Conservation (phyloP, 208 protist species). For the Naegleria fowleri region DNA sequence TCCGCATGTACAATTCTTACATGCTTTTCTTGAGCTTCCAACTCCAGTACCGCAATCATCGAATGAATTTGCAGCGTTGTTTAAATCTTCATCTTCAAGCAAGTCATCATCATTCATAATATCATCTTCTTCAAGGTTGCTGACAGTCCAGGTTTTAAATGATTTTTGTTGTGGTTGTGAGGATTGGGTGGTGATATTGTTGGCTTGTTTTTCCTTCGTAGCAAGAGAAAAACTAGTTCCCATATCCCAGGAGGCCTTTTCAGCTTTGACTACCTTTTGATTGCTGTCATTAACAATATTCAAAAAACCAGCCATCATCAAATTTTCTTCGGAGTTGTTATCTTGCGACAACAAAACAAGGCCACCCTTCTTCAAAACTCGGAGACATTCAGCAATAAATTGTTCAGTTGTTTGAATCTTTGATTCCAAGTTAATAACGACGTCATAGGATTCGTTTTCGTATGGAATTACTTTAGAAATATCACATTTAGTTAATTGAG, state of each 20-base stretch:
- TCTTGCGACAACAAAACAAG: not conserved
- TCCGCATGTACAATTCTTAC: slow-evolving; percentile 32
- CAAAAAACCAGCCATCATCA: not conserved
- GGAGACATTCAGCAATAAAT: not conserved
- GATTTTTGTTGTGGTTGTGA: not conserved
- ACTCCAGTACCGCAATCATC: slow-evolving; percentile 15
- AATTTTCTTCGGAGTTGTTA: not conserved
- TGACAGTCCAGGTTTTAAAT: not conserved
- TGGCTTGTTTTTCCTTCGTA: not conserved
- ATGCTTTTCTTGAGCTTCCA: not conserved
- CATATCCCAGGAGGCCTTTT: not conserved
- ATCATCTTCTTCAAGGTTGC: not conserved
- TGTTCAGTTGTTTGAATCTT: not conserved
- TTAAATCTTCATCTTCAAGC: not conserved
- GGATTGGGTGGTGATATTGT: not conserved
- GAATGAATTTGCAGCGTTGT: not conserved
- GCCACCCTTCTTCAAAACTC: slow-evolving; percentile 3
- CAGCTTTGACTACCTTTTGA: not conserved
- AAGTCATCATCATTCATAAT: not conserved
- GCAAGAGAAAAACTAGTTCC: not conserved
- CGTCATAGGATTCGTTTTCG: not conserved
- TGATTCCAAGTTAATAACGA: not conserved
- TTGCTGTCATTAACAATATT: too few species aligned
- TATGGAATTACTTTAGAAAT: not conserved
- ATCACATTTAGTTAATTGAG: not conserved